Evolutionary conservation across 202 grass and related monocot genomes (phyloP).

Genomic region (Dendrocalamus latiflorus): DNA sequence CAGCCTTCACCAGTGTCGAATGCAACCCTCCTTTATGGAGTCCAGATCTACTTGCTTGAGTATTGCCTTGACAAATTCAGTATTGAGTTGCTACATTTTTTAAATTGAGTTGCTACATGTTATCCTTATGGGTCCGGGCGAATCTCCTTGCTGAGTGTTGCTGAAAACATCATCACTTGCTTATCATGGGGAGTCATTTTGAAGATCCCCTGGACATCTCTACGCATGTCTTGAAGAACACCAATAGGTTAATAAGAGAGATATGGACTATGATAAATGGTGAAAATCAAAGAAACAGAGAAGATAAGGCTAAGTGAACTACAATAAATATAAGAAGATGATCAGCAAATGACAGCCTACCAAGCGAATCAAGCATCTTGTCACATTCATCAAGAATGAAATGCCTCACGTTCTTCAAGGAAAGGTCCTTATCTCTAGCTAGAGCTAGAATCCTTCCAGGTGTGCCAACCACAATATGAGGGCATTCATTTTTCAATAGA

Average conservation of each 20-base stretch:
- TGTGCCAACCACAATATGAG: constrained; percentile 72
- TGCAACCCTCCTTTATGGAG: constrained; percentile 86
- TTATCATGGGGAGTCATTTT: constrained; percentile 95
- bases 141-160: too few relatives aligned
- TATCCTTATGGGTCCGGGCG: too few relatives aligned
- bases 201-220: constrained; percentile 92
- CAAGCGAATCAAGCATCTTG: constrained; percentile 91
- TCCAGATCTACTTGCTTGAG: constrained; percentile 92
- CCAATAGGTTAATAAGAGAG: neutral
- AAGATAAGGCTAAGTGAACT: neutral
- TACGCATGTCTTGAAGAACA: constrained; percentile 69
- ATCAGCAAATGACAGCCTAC: constrained; percentile 34
- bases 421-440: constrained; percentile 74
- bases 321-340: neutral
- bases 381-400: constrained; percentile 98
- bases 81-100: too few relatives aligned
- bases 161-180: too few relatives aligned
- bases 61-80: too few relatives aligned
- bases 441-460: constrained; percentile 87
- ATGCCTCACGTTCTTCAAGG: constrained; percentile 92
- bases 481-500: too few relatives aligned
- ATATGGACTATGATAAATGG: neutral
- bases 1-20: constrained; percentile 74
- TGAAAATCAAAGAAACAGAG: neutral
- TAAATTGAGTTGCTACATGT: too few relatives aligned